A percentile compares a stretch with the other conserved stretches of the same genome.
phyloP scores from a whole-genome alignment of 306 rosid genomes.

The Medicago ruthenica region DNA sequence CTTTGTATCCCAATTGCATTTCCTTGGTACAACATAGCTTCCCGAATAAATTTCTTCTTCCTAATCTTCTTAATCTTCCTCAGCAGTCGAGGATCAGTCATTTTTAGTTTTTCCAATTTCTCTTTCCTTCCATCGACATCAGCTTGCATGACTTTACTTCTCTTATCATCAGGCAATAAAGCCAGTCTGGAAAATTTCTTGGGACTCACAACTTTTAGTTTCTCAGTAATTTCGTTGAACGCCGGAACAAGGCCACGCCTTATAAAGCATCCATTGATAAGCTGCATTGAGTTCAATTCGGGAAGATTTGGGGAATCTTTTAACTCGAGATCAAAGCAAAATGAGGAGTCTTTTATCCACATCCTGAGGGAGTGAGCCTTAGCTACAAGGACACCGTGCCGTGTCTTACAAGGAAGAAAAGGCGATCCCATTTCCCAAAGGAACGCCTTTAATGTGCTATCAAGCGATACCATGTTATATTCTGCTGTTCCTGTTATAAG shows the following conservation, averaged over 20 bases:
- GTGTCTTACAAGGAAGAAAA: conserved; percentile 84
- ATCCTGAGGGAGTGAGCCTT: conserved; percentile 94
- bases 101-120: conserved; percentile 74
- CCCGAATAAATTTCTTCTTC: conserved; percentile 56
- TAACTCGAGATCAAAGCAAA: conserved; percentile 92
- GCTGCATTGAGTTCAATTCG: conserved; percentile 74
- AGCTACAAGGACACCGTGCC: conserved; percentile 84
- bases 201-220: conserved; percentile 80
- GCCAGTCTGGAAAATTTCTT: conserved; percentile 91
- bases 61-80: conserved; percentile 55
- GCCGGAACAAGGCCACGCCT: conserved; percentile 94
- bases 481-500: conserved; percentile 91
- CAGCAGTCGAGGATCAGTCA: conserved; percentile 44
- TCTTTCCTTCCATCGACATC: conserved; percentile 77
- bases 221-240: conserved; percentile 76
- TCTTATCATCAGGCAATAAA: conserved; percentile 78
- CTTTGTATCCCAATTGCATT: conserved; percentile 41
- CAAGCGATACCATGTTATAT: conserved; percentile 87
- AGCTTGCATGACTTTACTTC: conserved; percentile 70
- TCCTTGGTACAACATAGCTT: conserved; percentile 40
- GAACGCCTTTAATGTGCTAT: conserved; percentile 77
- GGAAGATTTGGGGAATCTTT: conserved; percentile 75
- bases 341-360: conserved; percentile 98
- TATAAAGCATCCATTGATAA: conserved; percentile 80
- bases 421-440: conserved; percentile 99